Percentiles rank a stretch among this genome's conserved stretches.
These are phyloP conservation scores for Dendrothele bispora DNA, from an alignment of 768 basidiomycete genomes.

Conservation along the genomic window DNA sequence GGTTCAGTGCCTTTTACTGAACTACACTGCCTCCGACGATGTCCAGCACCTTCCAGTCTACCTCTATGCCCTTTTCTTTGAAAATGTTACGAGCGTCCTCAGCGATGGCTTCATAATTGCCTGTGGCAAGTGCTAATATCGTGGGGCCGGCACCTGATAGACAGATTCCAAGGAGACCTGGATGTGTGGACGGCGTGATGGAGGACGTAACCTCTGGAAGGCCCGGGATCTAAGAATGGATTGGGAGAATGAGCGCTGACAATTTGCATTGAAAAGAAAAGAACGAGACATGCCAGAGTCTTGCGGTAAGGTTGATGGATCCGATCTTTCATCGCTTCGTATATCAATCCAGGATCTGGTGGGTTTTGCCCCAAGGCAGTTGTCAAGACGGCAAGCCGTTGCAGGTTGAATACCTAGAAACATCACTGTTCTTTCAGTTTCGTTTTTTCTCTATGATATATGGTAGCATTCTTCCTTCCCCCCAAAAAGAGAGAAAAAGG, in stretches of 20 bases:
- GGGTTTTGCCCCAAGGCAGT: slow-evolving; percentile 89
- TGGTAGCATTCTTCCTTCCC: too few relatives aligned
- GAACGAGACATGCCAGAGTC: slow-evolving; percentile 57
- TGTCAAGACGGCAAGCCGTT: slow-evolving; percentile 93
- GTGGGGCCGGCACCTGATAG: slow-evolving; percentile 98
- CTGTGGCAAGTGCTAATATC: slow-evolving; percentile 90
- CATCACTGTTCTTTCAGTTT: slow-evolving; percentile 1
- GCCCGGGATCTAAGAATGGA: slow-evolving; percentile 78
- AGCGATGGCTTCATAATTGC: slow-evolving; percentile 82
- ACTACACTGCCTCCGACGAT: slow-evolving; percentile 51
- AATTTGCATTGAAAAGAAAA: neutral
- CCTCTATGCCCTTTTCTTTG: slow-evolving; percentile 65
- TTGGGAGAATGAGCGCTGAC: neutral
- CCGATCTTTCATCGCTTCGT: slow-evolving; percentile 98
- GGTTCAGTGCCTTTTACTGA: too few relatives aligned
- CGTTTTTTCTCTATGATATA: too few relatives aligned
- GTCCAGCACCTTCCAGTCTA: slow-evolving; percentile 88
- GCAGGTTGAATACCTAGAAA: slow-evolving; percentile 91
- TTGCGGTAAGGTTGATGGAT: slow-evolving; percentile 97
- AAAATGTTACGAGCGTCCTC: slow-evolving; percentile 80
- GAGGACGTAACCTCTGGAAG: slow-evolving; percentile 87
- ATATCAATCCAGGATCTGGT: slow-evolving; percentile 94
- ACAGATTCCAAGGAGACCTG: slow-evolving; percentile 95
- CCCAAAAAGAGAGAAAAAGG: too few relatives aligned
- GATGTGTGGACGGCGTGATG: slow-evolving; percentile 87